A percentile compares a stretch with the other conserved stretches of the same genome.
These are phyloP conservation scores for Solanum virginianum DNA, from an alignment of 257 asterid species.

Conservation along the genomic window DNA sequence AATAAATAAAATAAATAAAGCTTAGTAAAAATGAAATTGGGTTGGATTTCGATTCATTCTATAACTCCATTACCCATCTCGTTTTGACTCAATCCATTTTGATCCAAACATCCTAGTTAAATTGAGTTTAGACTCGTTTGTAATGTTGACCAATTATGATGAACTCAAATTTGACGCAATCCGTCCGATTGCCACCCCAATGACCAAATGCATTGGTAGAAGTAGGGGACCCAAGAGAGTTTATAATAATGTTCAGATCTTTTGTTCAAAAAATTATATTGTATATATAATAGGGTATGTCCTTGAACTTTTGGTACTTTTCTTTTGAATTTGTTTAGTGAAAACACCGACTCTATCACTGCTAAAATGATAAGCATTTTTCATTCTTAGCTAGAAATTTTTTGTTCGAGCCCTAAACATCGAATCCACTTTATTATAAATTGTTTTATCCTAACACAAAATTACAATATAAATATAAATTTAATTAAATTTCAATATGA, in stretches of 20 bases:
- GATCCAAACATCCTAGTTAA: too few relatives aligned
- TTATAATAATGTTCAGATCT: neutral
- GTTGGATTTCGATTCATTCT: too few relatives aligned
- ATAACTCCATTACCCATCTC: too few relatives aligned
- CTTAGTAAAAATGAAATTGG: too few relatives aligned
- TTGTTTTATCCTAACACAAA: neutral
- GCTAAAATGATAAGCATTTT: neutral
- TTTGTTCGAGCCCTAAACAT: neutral
- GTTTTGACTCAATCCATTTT: too few relatives aligned
- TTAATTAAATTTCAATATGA: rapidly evolving
- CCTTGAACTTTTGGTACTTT: too few relatives aligned
- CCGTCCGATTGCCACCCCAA: too few relatives aligned
- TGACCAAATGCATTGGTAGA: neutral
- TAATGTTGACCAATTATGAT: too few relatives aligned
- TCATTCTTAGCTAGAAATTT: neutral
- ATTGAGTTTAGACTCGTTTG: too few relatives aligned
- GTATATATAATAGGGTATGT: neutral
- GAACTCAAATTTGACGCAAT: too few relatives aligned
- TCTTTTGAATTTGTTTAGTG: neutral
- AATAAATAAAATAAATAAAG: too few relatives aligned
- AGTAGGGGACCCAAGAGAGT: neutral
- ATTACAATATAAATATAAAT: neutral
- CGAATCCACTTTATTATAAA: neutral
- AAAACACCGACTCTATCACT: neutral
- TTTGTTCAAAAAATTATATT: too few relatives aligned